These are phyloP conservation scores for Paraconiothyrium brasiliense DNA, from an alignment of 2,329 filamentous ascomycete genomes.

Conservation along the genomic window DNA sequence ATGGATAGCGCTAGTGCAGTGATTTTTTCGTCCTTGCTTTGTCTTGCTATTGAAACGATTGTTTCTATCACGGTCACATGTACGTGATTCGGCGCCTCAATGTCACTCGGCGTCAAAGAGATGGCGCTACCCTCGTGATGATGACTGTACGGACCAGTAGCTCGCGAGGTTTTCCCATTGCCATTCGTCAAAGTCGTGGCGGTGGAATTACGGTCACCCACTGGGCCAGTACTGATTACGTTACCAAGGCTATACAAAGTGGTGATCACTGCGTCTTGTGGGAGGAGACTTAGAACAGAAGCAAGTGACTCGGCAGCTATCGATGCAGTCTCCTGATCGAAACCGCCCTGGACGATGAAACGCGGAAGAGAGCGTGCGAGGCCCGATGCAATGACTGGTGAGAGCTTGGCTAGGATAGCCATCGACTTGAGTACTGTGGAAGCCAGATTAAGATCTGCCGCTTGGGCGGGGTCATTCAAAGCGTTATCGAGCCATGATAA, in stretches of 20 bases:
- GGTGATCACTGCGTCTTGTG: constrained; percentile 92
- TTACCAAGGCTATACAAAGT: constrained; percentile 97
- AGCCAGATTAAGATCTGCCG: constrained; percentile 80
- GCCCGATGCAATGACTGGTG: constrained; percentile 75
- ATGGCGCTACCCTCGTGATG: constrained; percentile 75
- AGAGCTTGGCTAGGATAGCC: constrained; percentile 80
- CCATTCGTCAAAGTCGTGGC: constrained; percentile 62
- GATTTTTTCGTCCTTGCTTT: constrained; percentile 88
- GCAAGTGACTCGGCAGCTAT: constrained; percentile 88
- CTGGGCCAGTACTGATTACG: constrained; percentile 78
- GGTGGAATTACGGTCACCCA: constrained; percentile 58
- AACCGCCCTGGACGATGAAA: constrained; percentile 85
- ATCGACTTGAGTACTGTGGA: constrained; percentile 81
- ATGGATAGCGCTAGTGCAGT: constrained; percentile 93
- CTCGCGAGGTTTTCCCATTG: constrained; percentile 54
- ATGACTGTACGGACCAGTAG: constrained; percentile 53
- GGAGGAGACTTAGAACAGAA: constrained; percentile 80
- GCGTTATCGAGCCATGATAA: constrained; percentile 87
- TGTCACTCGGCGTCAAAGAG: constrained; percentile 76
- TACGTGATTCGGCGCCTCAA: constrained; percentile 80
- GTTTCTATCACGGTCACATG: constrained; percentile 94
- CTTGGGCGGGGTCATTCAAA: constrained; percentile 80
- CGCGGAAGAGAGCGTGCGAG: constrained; percentile 83
- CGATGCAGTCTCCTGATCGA: constrained; percentile 72
- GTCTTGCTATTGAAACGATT: constrained; percentile 87